Conservation (phyloP, 331 rosid genomes). For the Quercus phellos region DNA sequence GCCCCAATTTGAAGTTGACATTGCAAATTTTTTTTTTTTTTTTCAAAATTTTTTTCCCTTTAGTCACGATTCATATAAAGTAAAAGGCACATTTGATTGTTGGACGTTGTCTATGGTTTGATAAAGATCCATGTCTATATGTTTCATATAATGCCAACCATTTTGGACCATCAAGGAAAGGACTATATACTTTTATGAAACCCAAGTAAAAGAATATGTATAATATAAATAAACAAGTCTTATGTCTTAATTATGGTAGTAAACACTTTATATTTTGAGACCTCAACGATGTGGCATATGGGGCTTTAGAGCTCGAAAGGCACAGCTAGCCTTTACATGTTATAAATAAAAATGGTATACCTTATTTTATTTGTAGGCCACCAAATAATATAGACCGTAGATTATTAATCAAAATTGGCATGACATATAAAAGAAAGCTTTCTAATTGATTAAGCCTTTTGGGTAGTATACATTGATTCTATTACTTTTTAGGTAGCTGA, state of each 20-base stretch:
- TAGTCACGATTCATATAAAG: not conserved
- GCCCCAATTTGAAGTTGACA: slow-evolving; percentile 46
- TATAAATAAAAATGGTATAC: no score
- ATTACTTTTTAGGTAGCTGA: no score
- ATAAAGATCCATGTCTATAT: not conserved
- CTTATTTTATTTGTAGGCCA: no score
- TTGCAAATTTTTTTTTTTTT: not conserved
- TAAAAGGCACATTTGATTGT: not conserved
- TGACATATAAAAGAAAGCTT: no score
- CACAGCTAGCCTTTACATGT: no score
- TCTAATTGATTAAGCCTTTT: no score
- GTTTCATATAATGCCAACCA: slow-evolving; percentile 2
- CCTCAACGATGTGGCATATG: not conserved
- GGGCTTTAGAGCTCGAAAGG: not conserved
- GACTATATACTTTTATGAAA: not conserved
- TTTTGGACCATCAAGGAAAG: not conserved
- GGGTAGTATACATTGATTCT: no score
- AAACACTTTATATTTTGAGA: not conserved
- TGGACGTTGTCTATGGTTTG: not conserved
- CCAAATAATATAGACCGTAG: no score
- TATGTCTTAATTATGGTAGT: not conserved
- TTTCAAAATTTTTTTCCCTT: not conserved
- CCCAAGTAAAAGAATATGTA: not conserved
- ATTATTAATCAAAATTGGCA: no score
- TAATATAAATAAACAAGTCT: not conserved